Evolutionary conservation across 179 eudicot species (phyloP).

Genomic region (Actinidia polygama): DNA sequence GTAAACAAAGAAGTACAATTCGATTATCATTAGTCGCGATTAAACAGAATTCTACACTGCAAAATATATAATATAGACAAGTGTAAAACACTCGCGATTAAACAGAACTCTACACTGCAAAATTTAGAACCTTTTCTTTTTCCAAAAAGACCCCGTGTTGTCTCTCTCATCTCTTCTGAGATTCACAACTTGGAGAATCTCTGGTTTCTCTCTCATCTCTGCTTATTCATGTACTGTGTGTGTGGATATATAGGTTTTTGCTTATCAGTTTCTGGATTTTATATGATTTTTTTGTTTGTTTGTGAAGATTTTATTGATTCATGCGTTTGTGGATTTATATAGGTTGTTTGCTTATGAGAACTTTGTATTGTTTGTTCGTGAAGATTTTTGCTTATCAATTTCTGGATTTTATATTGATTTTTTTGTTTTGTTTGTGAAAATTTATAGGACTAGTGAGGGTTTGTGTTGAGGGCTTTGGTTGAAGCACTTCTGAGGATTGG

Average conservation of each 20-base stretch:
- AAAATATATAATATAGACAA: no score
- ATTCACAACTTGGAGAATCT: constrained; percentile 71
- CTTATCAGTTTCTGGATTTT: neutral
- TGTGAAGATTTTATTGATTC: neutral
- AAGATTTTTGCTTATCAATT: neutral
- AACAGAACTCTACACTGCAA: no score
- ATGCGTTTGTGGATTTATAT: neutral
- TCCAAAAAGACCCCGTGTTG: constrained; percentile 75
- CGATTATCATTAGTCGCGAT: no score
- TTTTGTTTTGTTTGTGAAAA: neutral
- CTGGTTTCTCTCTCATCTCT: neutral
- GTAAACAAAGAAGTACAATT: no score
- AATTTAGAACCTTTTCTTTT: no score
- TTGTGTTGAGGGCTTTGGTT: neutral
- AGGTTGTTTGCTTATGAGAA: neutral
- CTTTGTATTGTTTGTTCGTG: neutral
- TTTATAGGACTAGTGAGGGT: neutral
- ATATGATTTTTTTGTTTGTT: neutral
- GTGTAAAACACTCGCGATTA: no score
- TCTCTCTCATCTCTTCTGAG: constrained; percentile 71
- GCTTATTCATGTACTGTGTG: neutral
- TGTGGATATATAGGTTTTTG: neutral
- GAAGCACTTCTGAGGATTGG: no score
- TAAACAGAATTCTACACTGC: no score
- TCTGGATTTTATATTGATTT: no score